Conservation (phyloP, 2,329 filamentous ascomycete species). For the Arthrobotrys iridis region DNA sequence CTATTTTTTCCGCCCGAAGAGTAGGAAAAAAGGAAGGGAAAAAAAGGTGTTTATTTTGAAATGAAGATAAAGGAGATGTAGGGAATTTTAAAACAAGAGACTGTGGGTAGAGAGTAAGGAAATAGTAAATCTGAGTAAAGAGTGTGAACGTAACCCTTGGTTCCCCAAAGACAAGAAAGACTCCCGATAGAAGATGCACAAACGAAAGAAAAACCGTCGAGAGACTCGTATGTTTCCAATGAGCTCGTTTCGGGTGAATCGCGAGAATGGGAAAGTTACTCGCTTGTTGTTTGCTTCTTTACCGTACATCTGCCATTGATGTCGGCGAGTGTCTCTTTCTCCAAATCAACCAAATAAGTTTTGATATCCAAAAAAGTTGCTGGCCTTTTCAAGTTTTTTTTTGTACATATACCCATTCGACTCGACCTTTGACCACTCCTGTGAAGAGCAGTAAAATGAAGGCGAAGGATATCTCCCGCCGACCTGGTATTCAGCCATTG, state of each 20-base stretch:
- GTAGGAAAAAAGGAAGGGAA: slow-evolving; percentile 31
- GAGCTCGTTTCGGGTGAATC: slow-evolving; percentile 3
- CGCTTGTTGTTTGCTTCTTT: slow-evolving; percentile 24
- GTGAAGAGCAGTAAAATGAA: not conserved
- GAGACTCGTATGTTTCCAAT: slow-evolving; percentile 35
- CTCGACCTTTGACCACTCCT: not conserved
- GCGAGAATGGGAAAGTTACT: slow-evolving; percentile 17
- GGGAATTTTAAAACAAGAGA: slow-evolving; percentile 31
- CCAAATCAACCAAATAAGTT: slow-evolving; percentile 35
- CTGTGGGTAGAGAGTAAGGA: slow-evolving; percentile 30
- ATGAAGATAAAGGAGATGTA: slow-evolving; percentile 25
- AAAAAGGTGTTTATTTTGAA: slow-evolving; percentile 31
- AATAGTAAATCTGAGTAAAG: slow-evolving; percentile 47
- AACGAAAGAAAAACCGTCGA: slow-evolving; percentile 1
- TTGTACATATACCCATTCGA: slow-evolving; percentile 45
- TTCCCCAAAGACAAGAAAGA: slow-evolving; percentile 13
- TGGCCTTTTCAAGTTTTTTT: slow-evolving; percentile 53
- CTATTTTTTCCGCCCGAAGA: slow-evolving; percentile 48
- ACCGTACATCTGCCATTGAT: not conserved
- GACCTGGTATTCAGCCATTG: slow-evolving; percentile 54
- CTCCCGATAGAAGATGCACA: slow-evolving; percentile 1
- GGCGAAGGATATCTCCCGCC: slow-evolving; percentile 28
- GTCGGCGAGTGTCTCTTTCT: slow-evolving; percentile 2
- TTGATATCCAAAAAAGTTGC: slow-evolving; percentile 31
- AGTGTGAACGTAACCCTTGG: slow-evolving; percentile 43